A percentile compares a stretch with the other conserved stretches of the same genome.
Conservation (phyloP, 768 basidiomycete genomes). For the Podaxis mareebaensis region DNA sequence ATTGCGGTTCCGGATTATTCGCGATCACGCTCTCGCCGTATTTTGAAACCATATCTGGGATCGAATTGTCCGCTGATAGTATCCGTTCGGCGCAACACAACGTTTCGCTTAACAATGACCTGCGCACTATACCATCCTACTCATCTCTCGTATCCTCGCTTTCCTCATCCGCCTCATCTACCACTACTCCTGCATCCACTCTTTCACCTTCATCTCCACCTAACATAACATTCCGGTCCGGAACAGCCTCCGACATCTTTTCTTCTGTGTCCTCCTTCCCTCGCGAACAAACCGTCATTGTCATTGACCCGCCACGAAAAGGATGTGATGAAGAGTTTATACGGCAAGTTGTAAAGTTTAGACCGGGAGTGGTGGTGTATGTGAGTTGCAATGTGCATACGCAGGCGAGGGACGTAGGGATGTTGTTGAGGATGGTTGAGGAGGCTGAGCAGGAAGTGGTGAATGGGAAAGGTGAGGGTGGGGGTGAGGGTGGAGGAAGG, state of each 20-base stretch:
- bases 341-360: conserved; percentile 71
- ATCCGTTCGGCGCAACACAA: conserved; percentile 71
- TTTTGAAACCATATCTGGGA: conserved; percentile 81
- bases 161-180: background rate
- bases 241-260: conserved; percentile 90
- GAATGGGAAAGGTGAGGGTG: conserved; percentile 30
- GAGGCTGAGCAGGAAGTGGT: conserved; percentile 42
- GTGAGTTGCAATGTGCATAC: conserved; percentile 97
- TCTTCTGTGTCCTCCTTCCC: conserved; percentile 62
- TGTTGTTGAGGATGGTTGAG: conserved; percentile 38
- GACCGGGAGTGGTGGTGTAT: conserved; percentile 73
- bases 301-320: conserved; percentile 93
- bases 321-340: conserved; percentile 86
- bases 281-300: conserved; percentile 59
- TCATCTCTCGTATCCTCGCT: background rate
- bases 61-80: conserved; percentile 78
- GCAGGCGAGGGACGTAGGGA: conserved; percentile 83
- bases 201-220: conserved; percentile 35
- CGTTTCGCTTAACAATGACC: conserved; percentile 53
- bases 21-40: conserved; percentile 76
- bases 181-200: background rate
- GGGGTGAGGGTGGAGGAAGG: conserved; percentile 36
- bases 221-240: conserved; percentile 71
- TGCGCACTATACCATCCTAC: conserved; percentile 8
- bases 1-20: conserved; percentile 90